Evolutionary conservation across 2,329 filamentous ascomycete genomes (phyloP), one percentile per base, ranked within the genome.

Genomic region (Colletotrichum higginsianum): DNA sequence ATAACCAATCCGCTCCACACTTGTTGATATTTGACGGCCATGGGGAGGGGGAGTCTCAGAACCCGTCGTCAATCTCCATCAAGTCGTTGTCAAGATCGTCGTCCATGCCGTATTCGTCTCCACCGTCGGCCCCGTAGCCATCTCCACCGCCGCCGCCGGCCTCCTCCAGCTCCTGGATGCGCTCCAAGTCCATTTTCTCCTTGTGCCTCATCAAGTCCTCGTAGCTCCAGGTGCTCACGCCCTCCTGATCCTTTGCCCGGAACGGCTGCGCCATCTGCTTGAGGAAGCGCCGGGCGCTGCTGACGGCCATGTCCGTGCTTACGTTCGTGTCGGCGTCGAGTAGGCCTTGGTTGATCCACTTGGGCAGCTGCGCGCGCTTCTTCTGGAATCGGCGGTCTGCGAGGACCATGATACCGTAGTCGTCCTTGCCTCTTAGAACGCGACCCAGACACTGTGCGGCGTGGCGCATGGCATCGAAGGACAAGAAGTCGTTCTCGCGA

Each of bases 381-480:
- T 96, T 97, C 80, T 94, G 92, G 82, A 98, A 99, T 21, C 96
- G 91, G 52, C 94, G 92, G 81, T 99, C 96, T 2, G 97, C 96
- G 38, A 99, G 87, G 5, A 99, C 96, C 96, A 99, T 99, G 85
- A 99, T 94, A n/a, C 96, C 96, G 81, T 99, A 99, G 82, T 99
- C 96, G 79, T 99, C 97, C 81, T 99, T 99, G 30, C 96, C 96
- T 77, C 96, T 89, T 73, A 99, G 86, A 53, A 99, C 96, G 79
- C 96, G 95, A 16, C 96, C 97, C 2, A 99, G 86, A 78, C 96
- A 99, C 80, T 99, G 96, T 0, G 96, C 96, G 16, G 96, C 96
- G 80, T 99, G 96, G n/a, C 96, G 91, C 96, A 99, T 99, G 26
- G 96, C 96, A 79, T 99, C 96, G 86, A 99, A 99, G 23, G 96